Base-by-base conservation (phyloP, 441 rosid genomes). In the Gossypium schwendimanii region DNA sequence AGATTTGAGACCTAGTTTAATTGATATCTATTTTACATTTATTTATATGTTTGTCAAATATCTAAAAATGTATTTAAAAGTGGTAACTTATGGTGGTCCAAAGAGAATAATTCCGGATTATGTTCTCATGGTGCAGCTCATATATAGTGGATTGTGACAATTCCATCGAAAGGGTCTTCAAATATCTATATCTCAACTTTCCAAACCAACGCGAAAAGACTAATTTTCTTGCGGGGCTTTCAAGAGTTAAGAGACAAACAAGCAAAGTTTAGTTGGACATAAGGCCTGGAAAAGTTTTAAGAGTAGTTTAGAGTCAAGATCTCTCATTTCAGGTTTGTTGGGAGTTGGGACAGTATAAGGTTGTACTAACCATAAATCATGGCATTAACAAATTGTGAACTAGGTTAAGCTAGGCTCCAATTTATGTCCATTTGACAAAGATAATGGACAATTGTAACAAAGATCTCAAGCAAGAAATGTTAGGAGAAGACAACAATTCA, bases 401-500 rank as follows among this genome's bases (percentile, higher is more conserved):
- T 11, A 23, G 6, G 36, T 24, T 11, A 59, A 12, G 39, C 18
- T 10, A 59, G 10, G 18, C 39, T 4, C 6, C 18, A 18, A n/a
- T 31, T 62, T 62, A 14, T 62, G 47, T 33, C 36, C 17, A 33
- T 62, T 15, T 44, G 69, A 44, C 69, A 64, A 45, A 31, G 69
- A 64, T 44, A 44, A 64, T 1, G 1, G 11, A 7, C 49, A 33
- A 17, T 9, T 26, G 45, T 36, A 12, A 28, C 14, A 24, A 59
- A 69, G 70, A 54, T 21, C 39, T 33, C 24, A 61, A 57, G 45
- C 69, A 53, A 47, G 63, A 33, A 15, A 60, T 60, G 45, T 60
- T 28, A 28, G 12, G 21, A 60, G 65, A 60, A 28, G 64, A 28
- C 11, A 15, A 7, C 15, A 31, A 28, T 31, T 23, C 76, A 65